Evolutionary conservation across 768 basidiomycete genomes (phyloP).

Genomic region (Kwoniella sp.): DNA sequence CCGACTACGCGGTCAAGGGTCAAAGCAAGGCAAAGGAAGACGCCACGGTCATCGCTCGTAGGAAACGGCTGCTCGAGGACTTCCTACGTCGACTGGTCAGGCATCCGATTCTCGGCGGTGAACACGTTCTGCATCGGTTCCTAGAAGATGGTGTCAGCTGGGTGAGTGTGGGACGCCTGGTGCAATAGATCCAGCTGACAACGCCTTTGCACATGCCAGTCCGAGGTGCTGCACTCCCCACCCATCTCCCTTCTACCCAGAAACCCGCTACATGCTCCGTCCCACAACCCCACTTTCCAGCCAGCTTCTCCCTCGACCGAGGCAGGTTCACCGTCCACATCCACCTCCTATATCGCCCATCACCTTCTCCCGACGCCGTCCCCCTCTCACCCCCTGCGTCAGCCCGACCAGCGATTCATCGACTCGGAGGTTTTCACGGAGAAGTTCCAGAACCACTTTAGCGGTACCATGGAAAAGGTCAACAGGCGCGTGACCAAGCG

Average conservation of each 20-base stretch:
- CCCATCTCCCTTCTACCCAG: conserved; percentile 87
- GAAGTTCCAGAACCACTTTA: conserved; percentile 88
- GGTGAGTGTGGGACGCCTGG: conserved; percentile 49
- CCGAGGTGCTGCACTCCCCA: conserved; percentile 86
- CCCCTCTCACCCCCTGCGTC: conserved; percentile 77
- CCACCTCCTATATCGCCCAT: conserved; percentile 47
- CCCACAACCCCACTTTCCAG: conserved; percentile 75
- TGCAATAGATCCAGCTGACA: not conserved
- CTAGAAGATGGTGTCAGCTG: conserved; percentile 93
- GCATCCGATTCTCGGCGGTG: conserved; percentile 92
- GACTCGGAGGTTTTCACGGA: conserved; percentile 94
- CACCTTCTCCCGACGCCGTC: conserved; percentile 75
- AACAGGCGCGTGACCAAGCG: conserved; percentile 85
- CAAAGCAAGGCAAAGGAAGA: conserved; percentile 86
- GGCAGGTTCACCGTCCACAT: conserved; percentile 10
- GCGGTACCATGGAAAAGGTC: conserved; percentile 92
- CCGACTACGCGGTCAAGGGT: conserved; percentile 93
- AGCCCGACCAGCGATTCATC: conserved; percentile 89
- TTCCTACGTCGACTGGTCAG: conserved; percentile 84
- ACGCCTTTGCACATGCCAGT: conserved; percentile 53
- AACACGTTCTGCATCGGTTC: conserved; percentile 94
- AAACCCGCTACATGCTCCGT: conserved; percentile 90
- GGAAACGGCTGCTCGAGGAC: conserved; percentile 91
- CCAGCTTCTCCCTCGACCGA: conserved; percentile 23
- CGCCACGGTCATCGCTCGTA: conserved; percentile 77